Evolutionary conservation across 2,329 filamentous ascomycete species (phyloP).

Genomic region (Tolypocladium paradoxum): DNA sequence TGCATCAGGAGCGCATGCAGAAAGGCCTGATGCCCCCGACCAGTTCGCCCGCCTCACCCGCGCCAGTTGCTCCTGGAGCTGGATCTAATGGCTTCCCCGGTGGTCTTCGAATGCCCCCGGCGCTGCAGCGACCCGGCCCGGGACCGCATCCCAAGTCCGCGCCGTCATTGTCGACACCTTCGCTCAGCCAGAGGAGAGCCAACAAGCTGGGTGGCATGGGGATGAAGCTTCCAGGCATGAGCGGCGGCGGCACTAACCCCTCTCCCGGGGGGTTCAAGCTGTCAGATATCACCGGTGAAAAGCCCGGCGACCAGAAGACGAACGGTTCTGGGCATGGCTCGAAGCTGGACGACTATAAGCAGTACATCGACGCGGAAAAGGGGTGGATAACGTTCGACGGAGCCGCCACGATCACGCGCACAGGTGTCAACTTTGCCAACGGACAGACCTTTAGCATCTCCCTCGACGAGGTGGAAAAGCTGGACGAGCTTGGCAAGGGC

Average conservation of each 20-base stretch:
- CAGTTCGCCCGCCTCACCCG: constrained; percentile 19
- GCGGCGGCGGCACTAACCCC: constrained; percentile 15
- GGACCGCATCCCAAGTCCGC: constrained; percentile 43
- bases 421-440: constrained; percentile 85
- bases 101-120: constrained; percentile 30
- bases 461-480: constrained; percentile 83
- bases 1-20: constrained; percentile 35
- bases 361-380: constrained; percentile 85
- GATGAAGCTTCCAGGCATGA: constrained; percentile 50
- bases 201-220: constrained; percentile 27
- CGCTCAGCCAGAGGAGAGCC: constrained; percentile 56
- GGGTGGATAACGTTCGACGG: constrained; percentile 89
- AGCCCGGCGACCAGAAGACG: constrained; percentile 11
- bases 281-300: constrained; percentile 25
- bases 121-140: constrained; percentile 33
- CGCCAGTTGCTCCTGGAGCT: constrained; percentile 19
- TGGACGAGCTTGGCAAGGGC: constrained; percentile 91
- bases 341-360: constrained; percentile 50
- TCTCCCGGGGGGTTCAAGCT: constrained; percentile 30
- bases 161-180: constrained; percentile 39
- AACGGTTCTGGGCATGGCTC: constrained; percentile 31
- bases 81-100: constrained; percentile 32
- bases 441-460: constrained; percentile 89
- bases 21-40: constrained; percentile 26
- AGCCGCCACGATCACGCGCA: constrained; percentile 79